These are phyloP conservation scores for Peronospora belbahrii DNA, from an alignment of 352 stramenopile species.

Conservation along the genomic window DNA sequence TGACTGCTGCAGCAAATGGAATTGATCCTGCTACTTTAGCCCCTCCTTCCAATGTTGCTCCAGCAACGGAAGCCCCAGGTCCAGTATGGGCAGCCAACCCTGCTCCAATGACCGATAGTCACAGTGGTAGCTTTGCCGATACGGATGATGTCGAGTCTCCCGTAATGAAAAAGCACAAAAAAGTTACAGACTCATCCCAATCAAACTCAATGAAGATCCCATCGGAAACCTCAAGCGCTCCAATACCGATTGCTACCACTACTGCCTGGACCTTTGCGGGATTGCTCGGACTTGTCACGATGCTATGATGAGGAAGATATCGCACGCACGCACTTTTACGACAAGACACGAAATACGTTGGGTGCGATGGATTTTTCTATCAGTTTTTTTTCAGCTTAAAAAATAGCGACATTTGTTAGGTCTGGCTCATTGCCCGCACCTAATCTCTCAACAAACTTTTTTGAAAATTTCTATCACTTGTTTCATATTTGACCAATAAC, in stretches of 20 bases:
- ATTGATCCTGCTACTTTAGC: background rate
- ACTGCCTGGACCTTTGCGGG: conserved; percentile 1
- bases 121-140: conserved; percentile 14
- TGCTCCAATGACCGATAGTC: conserved; percentile 10
- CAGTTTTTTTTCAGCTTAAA: too few species aligned
- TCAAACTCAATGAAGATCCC: conserved; percentile 7
- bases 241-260: conserved; percentile 1
- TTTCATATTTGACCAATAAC: too few species aligned
- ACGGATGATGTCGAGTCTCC: conserved; percentile 10
- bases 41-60: conserved; percentile 1
- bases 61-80: background rate
- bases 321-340: conserved; percentile 15
- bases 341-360: conserved; percentile 18
- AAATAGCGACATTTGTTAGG: too few species aligned
- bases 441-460: too few species aligned
- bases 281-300: conserved; percentile 12
- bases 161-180: conserved; percentile 13
- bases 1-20: background rate
- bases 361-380: conserved; percentile 24
- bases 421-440: too few species aligned
- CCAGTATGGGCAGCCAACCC: conserved; percentile 3
- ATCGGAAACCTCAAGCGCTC: conserved; percentile 10
- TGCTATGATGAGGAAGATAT: conserved; percentile 20
- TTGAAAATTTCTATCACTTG: too few species aligned
- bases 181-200: conserved; percentile 1